Conservation (phyloP, 352 stramenopile genomes). For the Globisporangium uncinulatum region DNA sequence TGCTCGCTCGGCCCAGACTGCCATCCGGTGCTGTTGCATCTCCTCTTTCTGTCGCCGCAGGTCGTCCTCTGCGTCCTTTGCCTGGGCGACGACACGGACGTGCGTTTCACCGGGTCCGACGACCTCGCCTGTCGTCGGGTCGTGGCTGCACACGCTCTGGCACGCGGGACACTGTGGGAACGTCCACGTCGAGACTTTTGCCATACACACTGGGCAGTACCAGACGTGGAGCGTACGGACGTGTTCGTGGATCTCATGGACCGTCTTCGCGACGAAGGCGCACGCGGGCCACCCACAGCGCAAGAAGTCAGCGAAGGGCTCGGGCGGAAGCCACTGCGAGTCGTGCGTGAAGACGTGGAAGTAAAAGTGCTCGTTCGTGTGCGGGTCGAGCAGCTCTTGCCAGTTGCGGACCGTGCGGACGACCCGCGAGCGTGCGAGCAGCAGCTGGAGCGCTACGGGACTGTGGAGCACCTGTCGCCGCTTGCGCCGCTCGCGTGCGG, state of each 20-base stretch:
- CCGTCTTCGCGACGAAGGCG: slow-evolving; percentile 38
- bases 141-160: slow-evolving; percentile 51
- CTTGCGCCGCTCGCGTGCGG: slow-evolving; percentile 38
- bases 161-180: slow-evolving; percentile 66
- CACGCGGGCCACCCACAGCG: slow-evolving; percentile 61
- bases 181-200: slow-evolving; percentile 57
- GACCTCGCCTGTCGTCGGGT: slow-evolving; percentile 46
- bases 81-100: slow-evolving; percentile 31
- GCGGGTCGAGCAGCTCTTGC: slow-evolving; percentile 73
- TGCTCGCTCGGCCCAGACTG: slow-evolving; percentile 43
- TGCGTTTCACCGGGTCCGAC: slow-evolving; percentile 58
- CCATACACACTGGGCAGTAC: slow-evolving; percentile 75
- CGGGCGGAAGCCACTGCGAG: slow-evolving; percentile 68
- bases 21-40: slow-evolving; percentile 61
- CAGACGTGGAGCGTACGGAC: slow-evolving; percentile 56
- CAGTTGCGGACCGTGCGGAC: slow-evolving; percentile 59
- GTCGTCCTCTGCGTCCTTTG: slow-evolving; percentile 40
- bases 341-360: slow-evolving; percentile 77
- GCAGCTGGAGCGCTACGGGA: slow-evolving; percentile 51
- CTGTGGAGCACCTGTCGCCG: slow-evolving; percentile 61
- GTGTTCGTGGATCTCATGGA: slow-evolving; percentile 78
- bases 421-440: slow-evolving; percentile 61
- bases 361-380: slow-evolving; percentile 86
- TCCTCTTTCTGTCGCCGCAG: slow-evolving; percentile 40
- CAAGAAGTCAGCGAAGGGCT: slow-evolving; percentile 59